Evolutionary conservation across 1,284 basidiomycete genomes (phyloP), one percentile per base, ranked within the genome.

Genomic region (Fistulina hepatica): DNA sequence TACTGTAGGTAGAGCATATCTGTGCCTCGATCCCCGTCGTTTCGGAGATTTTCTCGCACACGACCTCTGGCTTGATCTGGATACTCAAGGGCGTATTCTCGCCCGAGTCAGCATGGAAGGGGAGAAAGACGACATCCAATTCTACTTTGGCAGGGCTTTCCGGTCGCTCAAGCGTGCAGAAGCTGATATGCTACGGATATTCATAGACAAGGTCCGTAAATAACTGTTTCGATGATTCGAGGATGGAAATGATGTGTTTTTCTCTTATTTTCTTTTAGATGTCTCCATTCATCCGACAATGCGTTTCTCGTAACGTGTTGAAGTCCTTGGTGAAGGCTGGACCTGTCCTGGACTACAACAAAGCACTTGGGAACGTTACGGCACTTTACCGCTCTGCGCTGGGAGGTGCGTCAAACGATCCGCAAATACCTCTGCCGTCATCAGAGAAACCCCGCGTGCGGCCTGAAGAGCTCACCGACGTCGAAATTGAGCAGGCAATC

Each of bases 81-180:
- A 94, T 51, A 79, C 83, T 5, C 74, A 80, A 41, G 92, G 93
- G 2, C 76, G 90, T 22, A 71, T 97, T 23, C 62, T 95, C 32
- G 64, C 97, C 17, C 74, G 95, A 6, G 74, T 98, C 37, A 94
- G 90, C 55, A 97, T 98, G 92, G 95, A 98, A 54, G 92, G 92
- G 33, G 94, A 97, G 67, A 89, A 94, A 58, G 93, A 97, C 53
- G 95, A 98, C 55, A 89, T 94, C 15, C 85, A 90, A 48, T 99
- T 97, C 67, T 92, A 91, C 64, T 99, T 98, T 54, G 95, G 95
- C 9, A 73, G 91, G 26, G 95, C 85, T 1, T 98, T 98, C 70
- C 72, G 94, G 25, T 92, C 83, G 33, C 59, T 99, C 50, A 97
- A 98, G 61, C 71, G 94, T 17, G 85, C 91, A 0, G 93, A 98